A percentile compares a stretch with the other conserved stretches of the same genome.
phyloP scores from a whole-genome alignment of 306 rosid genomes.

The Elaeagnus macrophylla region DNA sequence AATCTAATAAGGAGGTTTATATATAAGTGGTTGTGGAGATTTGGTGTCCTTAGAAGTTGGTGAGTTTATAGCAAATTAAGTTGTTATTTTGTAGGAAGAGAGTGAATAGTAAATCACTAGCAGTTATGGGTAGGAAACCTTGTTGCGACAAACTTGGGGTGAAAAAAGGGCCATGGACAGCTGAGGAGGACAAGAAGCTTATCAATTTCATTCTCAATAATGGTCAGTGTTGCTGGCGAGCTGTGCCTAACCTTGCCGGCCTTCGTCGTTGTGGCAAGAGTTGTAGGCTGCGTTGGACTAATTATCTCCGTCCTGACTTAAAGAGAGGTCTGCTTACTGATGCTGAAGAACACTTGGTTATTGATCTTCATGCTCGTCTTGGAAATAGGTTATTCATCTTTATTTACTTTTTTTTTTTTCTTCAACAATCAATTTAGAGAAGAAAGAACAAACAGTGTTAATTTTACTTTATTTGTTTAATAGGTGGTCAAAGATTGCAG shows the following conservation, averaged over 20 bases:
- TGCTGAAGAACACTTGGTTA: slow-evolving; percentile 69
- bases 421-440: not conserved
- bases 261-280: slow-evolving; percentile 91
- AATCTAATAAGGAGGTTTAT: too few relatives aligned
- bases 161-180: slow-evolving; percentile 96
- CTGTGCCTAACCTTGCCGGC: slow-evolving; percentile 86
- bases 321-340: slow-evolving; percentile 75
- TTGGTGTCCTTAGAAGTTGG: too few relatives aligned
- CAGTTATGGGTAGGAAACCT: slow-evolving; percentile 84
- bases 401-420: not conserved
- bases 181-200: slow-evolving; percentile 82
- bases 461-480: not conserved
- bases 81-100: too few relatives aligned
- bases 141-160: slow-evolving; percentile 95
- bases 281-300: slow-evolving; percentile 92
- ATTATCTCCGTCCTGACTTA: slow-evolving; percentile 83
- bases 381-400: slow-evolving; percentile 56
- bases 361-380: slow-evolving; percentile 79
- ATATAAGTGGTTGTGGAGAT: too few relatives aligned
- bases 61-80: too few relatives aligned
- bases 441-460: too few relatives aligned
- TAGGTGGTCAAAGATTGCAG: slow-evolving; percentile 92
- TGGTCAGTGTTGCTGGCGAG: slow-evolving; percentile 93
- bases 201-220: slow-evolving; percentile 62
- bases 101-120: too few relatives aligned